These are phyloP conservation scores for Pseudocercospora fuligena DNA, from an alignment of 2,329 filamentous ascomycete genomes.

Conservation along the genomic window DNA sequence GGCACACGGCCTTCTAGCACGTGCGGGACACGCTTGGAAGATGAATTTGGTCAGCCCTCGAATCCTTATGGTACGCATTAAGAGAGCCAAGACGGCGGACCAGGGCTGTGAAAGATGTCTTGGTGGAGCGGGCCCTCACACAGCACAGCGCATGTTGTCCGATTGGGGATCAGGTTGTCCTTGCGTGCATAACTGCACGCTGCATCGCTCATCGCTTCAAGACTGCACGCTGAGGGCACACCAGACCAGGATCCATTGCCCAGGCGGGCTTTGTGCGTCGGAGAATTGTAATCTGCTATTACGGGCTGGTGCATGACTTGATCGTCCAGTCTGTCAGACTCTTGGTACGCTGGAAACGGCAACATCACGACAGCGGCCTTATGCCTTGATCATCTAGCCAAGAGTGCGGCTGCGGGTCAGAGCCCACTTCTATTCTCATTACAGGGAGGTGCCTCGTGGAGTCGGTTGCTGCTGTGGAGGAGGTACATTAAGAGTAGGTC, in stretches of 20 bases:
- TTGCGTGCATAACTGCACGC: background rate
- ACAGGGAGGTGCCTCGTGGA: constrained; percentile 7
- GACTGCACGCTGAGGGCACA: constrained; percentile 5
- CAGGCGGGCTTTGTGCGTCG: constrained; percentile 18
- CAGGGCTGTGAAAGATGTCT: constrained; percentile 3
- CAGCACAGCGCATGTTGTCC: constrained; percentile 1
- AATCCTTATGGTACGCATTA: background rate
- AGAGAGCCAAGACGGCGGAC: constrained; percentile 3
- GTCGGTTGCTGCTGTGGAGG: constrained; percentile 6
- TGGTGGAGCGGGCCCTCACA: background rate
- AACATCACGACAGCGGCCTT: constrained; percentile 7
- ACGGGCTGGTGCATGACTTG: constrained; percentile 17
- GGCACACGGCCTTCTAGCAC: background rate
- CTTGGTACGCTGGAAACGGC: constrained; percentile 21
- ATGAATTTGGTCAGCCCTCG: background rate
- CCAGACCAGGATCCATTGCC: constrained; percentile 17
- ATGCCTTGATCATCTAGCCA: constrained; percentile 14
- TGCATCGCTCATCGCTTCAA: background rate
- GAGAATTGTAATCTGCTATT: constrained; percentile 25
- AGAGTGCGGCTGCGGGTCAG: constrained; percentile 17
- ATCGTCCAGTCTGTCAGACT: constrained; percentile 13
- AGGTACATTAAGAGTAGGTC: constrained; percentile 8
- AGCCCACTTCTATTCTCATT: constrained; percentile 23
- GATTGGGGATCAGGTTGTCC: background rate
- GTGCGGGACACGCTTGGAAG: background rate